Evolutionary conservation across 2,329 filamentous ascomycete genomes (phyloP).

Genomic region (Claviceps sp.): DNA sequence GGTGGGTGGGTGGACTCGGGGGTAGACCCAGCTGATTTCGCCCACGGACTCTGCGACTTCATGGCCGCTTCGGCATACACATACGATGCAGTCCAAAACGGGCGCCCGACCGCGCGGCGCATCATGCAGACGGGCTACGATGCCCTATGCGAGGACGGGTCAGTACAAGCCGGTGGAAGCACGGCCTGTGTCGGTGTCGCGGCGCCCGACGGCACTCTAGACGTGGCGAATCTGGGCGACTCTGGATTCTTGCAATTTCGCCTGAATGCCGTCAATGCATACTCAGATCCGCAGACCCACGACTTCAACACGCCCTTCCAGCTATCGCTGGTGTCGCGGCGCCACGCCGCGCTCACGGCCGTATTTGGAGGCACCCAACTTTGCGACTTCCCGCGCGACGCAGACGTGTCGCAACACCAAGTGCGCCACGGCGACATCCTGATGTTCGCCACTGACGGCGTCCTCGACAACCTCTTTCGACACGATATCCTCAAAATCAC

Average conservation of each 20-base stretch:
- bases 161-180: constrained; percentile 71
- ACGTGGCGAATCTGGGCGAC: constrained; percentile 90
- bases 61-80: constrained; percentile 68
- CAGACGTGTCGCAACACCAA: constrained; percentile 61
- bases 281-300: constrained; percentile 80
- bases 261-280: constrained; percentile 70
- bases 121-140: constrained; percentile 80
- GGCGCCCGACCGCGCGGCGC: constrained; percentile 44
- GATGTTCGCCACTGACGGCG: constrained; percentile 87
- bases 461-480: constrained; percentile 90
- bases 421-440: constrained; percentile 85
- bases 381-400: constrained; percentile 72
- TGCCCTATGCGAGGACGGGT: constrained; percentile 58
- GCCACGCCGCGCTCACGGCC: constrained; percentile 63
- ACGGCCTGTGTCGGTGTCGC: constrained; percentile 83
- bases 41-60: constrained; percentile 82
- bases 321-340: constrained; percentile 72
- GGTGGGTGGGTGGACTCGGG: constrained; percentile 90
- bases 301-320: constrained; percentile 97
- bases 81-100: constrained; percentile 26
- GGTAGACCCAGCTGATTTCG: constrained; percentile 89
- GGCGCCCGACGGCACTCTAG: constrained; percentile 56
- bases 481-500: constrained; percentile 77
- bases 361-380: constrained; percentile 74
- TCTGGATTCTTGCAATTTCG: constrained; percentile 84